A percentile compares a stretch with the other conserved stretches of the same genome.
These are phyloP conservation scores for Pichia scutulata DNA, from an alignment of 805 yeast genomes.

Conservation along the genomic window DNA sequence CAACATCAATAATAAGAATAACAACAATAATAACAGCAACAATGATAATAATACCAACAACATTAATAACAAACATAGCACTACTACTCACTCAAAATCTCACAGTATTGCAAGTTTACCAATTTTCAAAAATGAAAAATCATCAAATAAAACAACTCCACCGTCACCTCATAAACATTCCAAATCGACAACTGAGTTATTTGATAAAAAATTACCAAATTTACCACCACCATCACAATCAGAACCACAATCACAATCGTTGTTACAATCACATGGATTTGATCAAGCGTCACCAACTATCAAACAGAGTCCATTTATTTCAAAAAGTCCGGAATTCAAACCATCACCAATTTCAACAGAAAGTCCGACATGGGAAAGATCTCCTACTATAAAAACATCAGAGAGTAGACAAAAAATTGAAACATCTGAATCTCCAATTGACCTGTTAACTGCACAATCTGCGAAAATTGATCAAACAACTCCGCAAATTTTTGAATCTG, in stretches of 20 bases:
- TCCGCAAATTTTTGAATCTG: slow-evolving; percentile 1
- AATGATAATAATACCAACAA: background rate
- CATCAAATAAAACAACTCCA: background rate
- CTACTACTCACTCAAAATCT: slow-evolving; percentile 1
- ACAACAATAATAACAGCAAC: background rate
- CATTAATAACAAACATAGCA: background rate
- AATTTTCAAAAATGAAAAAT: background rate
- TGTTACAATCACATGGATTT: slow-evolving; percentile 21
- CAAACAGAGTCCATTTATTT: slow-evolving; percentile 7
- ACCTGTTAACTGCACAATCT: slow-evolving; percentile 9
- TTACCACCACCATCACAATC: slow-evolving; percentile 3
- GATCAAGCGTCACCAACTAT: slow-evolving; percentile 6
- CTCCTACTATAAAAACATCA: slow-evolving; percentile 3
- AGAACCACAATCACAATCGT: background rate
- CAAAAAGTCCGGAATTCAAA: slow-evolving; percentile 2
- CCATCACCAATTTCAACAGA: background rate
- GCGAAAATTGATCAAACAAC: slow-evolving; percentile 9
- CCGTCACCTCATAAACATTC: slow-evolving; percentile 10
- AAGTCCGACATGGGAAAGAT: slow-evolving; percentile 4
- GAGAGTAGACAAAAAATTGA: slow-evolving; percentile 6
- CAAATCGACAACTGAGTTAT: slow-evolving; percentile 4
- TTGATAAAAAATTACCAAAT: slow-evolving; percentile 2
- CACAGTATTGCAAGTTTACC: slow-evolving; percentile 8
- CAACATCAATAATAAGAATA: background rate
- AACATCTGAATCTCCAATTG: slow-evolving; percentile 3